Evolutionary conservation across 208 protist genomes (phyloP).

Genomic region (Balamuthia mandrillaris): DNA sequence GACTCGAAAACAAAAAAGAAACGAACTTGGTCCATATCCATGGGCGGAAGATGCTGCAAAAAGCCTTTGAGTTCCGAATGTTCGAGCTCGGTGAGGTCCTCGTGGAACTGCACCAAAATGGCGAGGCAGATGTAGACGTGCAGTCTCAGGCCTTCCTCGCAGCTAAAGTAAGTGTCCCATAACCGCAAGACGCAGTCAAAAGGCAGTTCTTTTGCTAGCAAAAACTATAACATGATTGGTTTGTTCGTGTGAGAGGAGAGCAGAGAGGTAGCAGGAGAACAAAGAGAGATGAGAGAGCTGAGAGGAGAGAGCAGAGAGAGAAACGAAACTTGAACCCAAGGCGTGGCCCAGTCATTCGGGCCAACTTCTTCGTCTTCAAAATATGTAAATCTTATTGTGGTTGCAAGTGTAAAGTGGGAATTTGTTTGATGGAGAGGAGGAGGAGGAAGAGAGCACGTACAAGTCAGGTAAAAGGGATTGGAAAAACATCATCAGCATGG

Average conservation of each 20-base stretch:
- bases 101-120: constrained; percentile 49
- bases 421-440: no score
- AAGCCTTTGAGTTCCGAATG: constrained; percentile 55
- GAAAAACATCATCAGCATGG: constrained; percentile 60
- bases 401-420: no score
- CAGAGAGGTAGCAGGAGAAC: background rate
- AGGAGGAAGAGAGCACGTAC: no score
- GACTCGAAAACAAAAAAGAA: background rate
- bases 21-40: constrained; percentile 58
- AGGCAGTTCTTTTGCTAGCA: constrained; percentile 44
- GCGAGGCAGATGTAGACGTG: constrained; percentile 52
- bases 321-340: constrained; percentile 43
- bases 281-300: background rate
- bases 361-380: constrained; percentile 61
- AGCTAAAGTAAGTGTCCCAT: constrained; percentile 58
- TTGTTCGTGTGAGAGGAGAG: background rate
- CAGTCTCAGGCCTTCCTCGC: constrained; percentile 39
- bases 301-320: background rate
- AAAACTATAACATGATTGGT: background rate
- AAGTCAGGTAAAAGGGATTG: constrained; percentile 48
- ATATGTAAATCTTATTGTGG: no score
- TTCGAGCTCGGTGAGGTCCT: constrained; percentile 56
- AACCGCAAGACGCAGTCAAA: constrained; percentile 56
- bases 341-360: constrained; percentile 58
- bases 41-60: constrained; percentile 55